Conservation (phyloP, 1,139 yeast species). For the Debaryomyces robertsiae region DNA sequence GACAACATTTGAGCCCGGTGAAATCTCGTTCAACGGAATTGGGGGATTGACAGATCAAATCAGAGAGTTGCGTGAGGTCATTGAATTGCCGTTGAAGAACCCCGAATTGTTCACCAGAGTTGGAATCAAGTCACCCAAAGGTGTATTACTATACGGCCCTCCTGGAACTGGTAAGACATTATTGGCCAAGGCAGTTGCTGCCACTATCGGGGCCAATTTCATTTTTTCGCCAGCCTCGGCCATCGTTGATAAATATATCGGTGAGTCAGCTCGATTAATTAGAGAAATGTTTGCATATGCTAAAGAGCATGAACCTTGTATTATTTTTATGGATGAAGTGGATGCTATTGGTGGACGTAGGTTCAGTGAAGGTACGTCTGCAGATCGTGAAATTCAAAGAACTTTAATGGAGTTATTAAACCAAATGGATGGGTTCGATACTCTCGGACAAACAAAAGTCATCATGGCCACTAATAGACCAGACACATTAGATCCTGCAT, state of each 20-base stretch:
- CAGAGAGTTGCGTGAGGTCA: slow-evolving; percentile 94
- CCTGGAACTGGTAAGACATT: slow-evolving; percentile 98
- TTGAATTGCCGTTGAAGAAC: slow-evolving; percentile 94
- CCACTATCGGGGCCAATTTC: slow-evolving; percentile 97
- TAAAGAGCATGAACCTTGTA: slow-evolving; percentile 97
- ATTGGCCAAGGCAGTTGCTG: slow-evolving; percentile 97
- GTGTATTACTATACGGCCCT: slow-evolving; percentile 96
- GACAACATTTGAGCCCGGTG: slow-evolving; percentile 98
- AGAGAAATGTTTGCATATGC: slow-evolving; percentile 99
- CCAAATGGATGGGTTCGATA: slow-evolving; percentile 99
- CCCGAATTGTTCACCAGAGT: slow-evolving; percentile 96
- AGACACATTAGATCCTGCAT: slow-evolving; percentile 98
- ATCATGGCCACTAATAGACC: slow-evolving; percentile 99
- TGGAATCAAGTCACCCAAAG: slow-evolving; percentile 98
- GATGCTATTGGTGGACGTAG: slow-evolving; percentile 99
- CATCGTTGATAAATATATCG: slow-evolving; percentile 97
- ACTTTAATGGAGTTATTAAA: slow-evolving; percentile 96
- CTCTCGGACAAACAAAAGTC: slow-evolving; percentile 94
- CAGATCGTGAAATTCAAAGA: slow-evolving; percentile 98
- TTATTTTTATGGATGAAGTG: slow-evolving; percentile 98
- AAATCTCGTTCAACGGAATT: slow-evolving; percentile 89
- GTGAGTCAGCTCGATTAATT: slow-evolving; percentile 94
- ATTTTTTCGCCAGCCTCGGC: slow-evolving; percentile 98
- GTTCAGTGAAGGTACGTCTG: slow-evolving; percentile 97
- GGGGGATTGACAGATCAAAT: slow-evolving; percentile 98